Evolutionary conservation across 805 yeast species (phyloP), one percentile per base, ranked within the genome.

Genomic region (Clavispora carvajalis): DNA sequence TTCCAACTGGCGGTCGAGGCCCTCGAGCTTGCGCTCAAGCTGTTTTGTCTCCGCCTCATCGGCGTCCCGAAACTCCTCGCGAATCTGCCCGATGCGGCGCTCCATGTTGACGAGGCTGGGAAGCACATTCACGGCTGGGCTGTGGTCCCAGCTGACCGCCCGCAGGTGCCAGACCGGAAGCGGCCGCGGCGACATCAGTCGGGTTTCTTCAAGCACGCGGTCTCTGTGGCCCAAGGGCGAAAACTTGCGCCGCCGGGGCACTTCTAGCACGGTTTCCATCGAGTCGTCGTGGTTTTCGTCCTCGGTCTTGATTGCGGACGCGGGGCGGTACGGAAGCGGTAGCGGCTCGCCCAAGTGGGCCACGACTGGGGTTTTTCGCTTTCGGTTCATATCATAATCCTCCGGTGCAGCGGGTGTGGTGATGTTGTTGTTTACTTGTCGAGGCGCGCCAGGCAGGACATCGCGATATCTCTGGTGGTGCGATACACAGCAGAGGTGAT

Each of bases 261-360:
- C 16, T 21, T 33, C 36, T 33, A 22, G 24, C 21, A 12, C 26
- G 9, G 22, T 22, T 21, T 19, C 24, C 24, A 19, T 21, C n/a
- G 24, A 15, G 9, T 36, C 29, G 33, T 19, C 29, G 9, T 10
- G 22, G 15, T 16, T 19, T 12, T 47, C 48, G 21, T 48, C 42
- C 22, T 47, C 51, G 18, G 22, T 37, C 26, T 39, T 47, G 10
- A 36, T 30, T 11, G 38, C 36, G 19, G 29, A 26, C 19, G 35
- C 9, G 11, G 57, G 50, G 35, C 52, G 51, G 47, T 63, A 63
- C 11, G 66, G 65, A 24, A 63, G 54, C 19, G 69, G 69, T 26
- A 63, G 57, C 1, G 69, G 69, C 36, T 62, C 67, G 10, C 69
- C 69, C 21, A 63, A 48, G 37, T 53, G 57, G 33, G 44, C 49